Base-by-base conservation (phyloP, 208 protist species). In the Leishmania amazonensis region DNA sequence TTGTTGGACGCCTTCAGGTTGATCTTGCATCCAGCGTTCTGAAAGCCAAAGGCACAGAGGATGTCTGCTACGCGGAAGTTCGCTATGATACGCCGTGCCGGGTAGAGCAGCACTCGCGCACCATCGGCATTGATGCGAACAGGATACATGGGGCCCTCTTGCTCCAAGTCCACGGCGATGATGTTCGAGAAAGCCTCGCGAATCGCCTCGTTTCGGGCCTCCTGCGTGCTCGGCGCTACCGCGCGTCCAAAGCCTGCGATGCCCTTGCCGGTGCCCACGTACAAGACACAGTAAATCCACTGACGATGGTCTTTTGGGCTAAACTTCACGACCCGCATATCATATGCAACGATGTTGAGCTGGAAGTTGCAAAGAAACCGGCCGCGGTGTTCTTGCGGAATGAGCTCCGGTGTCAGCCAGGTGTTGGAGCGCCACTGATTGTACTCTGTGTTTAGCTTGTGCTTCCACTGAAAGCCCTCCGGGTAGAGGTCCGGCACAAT, bases 341-440 rank as follows among this genome's bases (percentile, higher is more conserved):
- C 94, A 85, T 96, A 97, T 19, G 94, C 92, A 38, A 96, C 94
- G 73, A 98, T 89, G 81, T 98, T 98, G 64, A 98, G 89, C 85
- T 98, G 94, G 81, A 98, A 98, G 88, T 98, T 98, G 84, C 96
- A 98, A 53, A 98, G 86, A 85, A 98, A 98, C 62, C 96, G 88
- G 40, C 96, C 96, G 17, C 96, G 93, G 88, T 98, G 96, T 87
- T 98, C 96, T 78, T 93, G 86, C 40, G 96, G 96, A 73, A 98
- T 98, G 42, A 98, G 90, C 76, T 98, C 96, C 51, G 94, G 94
- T 45, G 96, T 97, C 70, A 97, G 84, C 96, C 96, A 98, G 62
- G 96, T 98, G 89, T 97, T 98, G 57, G 93, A 97, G 85, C 96
- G 93, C 94, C 96, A 98, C 86, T 98, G 96, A 71, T 98, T 98